Evolutionary conservation across 1,284 basidiomycete species (phyloP).

Genomic region (Tausonia pullulans): DNA sequence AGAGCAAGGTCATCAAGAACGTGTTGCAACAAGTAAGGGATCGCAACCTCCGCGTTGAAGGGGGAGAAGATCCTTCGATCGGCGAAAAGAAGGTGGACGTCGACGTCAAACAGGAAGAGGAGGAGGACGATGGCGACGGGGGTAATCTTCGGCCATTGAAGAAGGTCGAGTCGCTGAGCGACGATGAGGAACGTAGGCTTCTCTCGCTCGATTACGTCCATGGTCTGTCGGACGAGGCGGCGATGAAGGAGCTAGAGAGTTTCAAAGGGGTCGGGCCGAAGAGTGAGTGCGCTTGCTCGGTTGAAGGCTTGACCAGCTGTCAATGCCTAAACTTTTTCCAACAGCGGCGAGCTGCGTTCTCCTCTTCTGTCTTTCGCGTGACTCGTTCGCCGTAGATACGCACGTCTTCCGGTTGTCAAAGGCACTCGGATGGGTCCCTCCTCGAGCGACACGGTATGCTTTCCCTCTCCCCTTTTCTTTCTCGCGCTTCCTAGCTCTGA

Average conservation of each 20-base stretch:
- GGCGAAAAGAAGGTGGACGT: constrained; percentile 7
- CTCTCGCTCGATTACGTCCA: constrained; percentile 39
- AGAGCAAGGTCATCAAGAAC: constrained; percentile 54
- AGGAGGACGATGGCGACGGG: not conserved
- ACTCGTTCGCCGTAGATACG: constrained; percentile 60
- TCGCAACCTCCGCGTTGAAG: constrained; percentile 32
- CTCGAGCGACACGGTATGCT: constrained; percentile 42
- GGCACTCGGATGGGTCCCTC: constrained; percentile 57
- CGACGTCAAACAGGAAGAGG: not conserved
- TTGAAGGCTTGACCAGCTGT: not conserved
- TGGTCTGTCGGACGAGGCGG: constrained; percentile 43
- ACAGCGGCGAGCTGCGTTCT: constrained; percentile 56
- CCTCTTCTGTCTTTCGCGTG: constrained; percentile 59
- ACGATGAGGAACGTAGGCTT: not conserved
- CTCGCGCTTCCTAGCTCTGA: not conserved
- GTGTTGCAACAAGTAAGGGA: constrained; percentile 44
- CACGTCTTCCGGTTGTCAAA: constrained; percentile 57
- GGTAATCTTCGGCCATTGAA: not conserved
- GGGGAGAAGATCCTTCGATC: not conserved
- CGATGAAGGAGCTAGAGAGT: constrained; percentile 57
- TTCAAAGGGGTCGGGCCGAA: constrained; percentile 65
- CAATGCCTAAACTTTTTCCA: not conserved
- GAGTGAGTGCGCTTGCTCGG: constrained; percentile 27
- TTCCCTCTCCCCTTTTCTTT: not conserved
- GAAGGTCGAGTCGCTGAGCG: constrained; percentile 26